These are phyloP conservation scores for Paulownia fortunei DNA, from an alignment of 257 asterid genomes.

Conservation along the genomic window DNA sequence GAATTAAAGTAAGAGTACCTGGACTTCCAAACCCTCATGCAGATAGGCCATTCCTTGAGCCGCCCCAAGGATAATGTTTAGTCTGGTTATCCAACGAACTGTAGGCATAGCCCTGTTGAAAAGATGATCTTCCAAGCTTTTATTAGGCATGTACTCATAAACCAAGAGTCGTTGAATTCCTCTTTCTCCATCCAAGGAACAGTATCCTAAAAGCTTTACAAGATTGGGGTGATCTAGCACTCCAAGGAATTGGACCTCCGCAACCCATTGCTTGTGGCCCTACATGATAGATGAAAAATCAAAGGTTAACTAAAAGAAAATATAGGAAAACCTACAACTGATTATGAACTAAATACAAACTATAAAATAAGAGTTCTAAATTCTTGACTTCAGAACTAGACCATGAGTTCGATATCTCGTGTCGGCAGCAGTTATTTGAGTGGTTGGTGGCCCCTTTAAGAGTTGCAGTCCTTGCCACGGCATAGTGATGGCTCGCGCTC, in stretches of 20 bases:
- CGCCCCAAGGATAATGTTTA: constrained; percentile 82
- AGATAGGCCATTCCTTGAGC: constrained; percentile 92
- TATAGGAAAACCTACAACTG: not conserved
- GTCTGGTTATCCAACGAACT: constrained; percentile 76
- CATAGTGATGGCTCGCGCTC: not conserved
- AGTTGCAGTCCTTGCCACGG: not conserved
- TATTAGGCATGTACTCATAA: constrained; percentile 85
- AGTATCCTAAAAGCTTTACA: constrained; percentile 90
- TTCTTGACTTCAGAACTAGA: not conserved
- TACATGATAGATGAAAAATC: constrained; percentile 33
- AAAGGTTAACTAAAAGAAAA: not conserved
- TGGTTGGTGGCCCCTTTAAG: not conserved
- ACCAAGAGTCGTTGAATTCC: constrained; percentile 88
- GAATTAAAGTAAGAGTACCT: constrained; percentile 43
- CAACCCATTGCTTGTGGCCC: constrained; percentile 97
- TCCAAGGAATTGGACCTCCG: constrained; percentile 94
- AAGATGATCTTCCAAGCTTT: constrained; percentile 91
- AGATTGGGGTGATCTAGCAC: constrained; percentile 85
- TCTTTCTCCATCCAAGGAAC: constrained; percentile 86
- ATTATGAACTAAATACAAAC: constrained; percentile 2
- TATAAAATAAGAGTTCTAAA: not conserved
- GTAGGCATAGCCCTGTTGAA: constrained; percentile 65
- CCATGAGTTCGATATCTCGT: not conserved
- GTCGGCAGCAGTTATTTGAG: not conserved
- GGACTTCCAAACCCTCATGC: constrained; percentile 81